Percentiles rank a stretch among this genome's conserved stretches.
Conservation (phyloP, 2,329 filamentous ascomycete species). For the Chaetomiaceae sp. region DNA sequence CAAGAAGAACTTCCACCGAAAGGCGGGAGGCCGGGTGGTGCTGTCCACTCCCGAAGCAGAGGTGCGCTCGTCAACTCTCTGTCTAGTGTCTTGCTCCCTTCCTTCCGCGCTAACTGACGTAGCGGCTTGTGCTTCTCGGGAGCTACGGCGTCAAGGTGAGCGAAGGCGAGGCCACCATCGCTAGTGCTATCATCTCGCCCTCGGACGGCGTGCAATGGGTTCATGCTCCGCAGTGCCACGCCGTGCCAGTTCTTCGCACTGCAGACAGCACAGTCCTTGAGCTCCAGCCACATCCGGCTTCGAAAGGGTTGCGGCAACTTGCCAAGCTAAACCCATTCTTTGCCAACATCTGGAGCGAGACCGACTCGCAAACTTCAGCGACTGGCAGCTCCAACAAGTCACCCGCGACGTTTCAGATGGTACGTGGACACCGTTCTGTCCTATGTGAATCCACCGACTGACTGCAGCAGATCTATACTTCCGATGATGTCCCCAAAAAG, state of each 20-base stretch:
- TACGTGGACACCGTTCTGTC: slow-evolving; percentile 28
- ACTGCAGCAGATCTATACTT: slow-evolving; percentile 43
- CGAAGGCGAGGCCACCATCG: slow-evolving; percentile 57
- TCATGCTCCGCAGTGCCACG: slow-evolving; percentile 62
- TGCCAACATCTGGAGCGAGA: slow-evolving; percentile 57
- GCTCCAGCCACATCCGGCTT: slow-evolving; percentile 47
- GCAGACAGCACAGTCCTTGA: slow-evolving; percentile 46
- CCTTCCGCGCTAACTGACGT: slow-evolving; percentile 16
- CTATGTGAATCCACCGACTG: slow-evolving; percentile 21
- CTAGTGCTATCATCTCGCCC: slow-evolving; percentile 55
- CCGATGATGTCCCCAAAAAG: slow-evolving; percentile 46
- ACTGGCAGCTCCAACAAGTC: slow-evolving; percentile 25
- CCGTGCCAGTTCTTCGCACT: slow-evolving; percentile 60
- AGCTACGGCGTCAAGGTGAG: slow-evolving; percentile 59
- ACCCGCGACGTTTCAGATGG: slow-evolving; percentile 43
- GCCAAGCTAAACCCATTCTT: slow-evolving; percentile 60
- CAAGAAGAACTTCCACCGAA: slow-evolving; percentile 38
- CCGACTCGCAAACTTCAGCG: slow-evolving; percentile 21
- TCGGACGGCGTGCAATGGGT: slow-evolving; percentile 47
- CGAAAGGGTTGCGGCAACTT: slow-evolving; percentile 46
- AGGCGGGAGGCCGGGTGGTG: slow-evolving; percentile 34
- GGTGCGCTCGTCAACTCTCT: slow-evolving; percentile 29
- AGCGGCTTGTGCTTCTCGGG: slow-evolving; percentile 60
- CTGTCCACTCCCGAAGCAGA: slow-evolving; percentile 44
- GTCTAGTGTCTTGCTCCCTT: neutral